Conservation (phyloP, 306 rosid species). For the Canavalia ensiformis region DNA sequence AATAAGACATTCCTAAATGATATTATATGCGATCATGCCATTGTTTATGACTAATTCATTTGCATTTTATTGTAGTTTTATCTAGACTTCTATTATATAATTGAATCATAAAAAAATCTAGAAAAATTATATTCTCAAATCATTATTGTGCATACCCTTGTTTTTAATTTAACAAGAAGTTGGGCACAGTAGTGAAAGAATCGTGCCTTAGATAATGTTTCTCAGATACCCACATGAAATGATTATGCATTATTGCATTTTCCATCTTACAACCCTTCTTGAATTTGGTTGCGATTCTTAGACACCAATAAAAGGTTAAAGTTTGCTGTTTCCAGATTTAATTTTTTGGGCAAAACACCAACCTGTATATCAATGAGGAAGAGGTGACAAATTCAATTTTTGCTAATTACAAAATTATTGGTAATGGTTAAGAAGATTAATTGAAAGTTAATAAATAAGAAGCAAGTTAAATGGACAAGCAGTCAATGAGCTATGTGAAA, state of each 20-base stretch:
- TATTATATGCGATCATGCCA: background rate
- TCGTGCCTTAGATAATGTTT: background rate
- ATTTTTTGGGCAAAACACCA: background rate
- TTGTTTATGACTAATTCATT: background rate
- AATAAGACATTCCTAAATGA: background rate
- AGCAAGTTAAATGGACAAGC: slow-evolving; percentile 1
- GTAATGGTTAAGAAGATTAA: background rate
- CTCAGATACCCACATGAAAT: background rate
- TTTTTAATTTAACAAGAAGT: background rate
- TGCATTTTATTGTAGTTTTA: background rate
- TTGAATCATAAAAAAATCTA: no score
- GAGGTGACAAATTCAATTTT: slow-evolving; percentile 9
- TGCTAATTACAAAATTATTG: background rate
- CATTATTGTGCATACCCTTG: background rate
- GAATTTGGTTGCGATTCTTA: slow-evolving; percentile 6
- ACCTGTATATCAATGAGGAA: background rate
- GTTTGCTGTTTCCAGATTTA: background rate
- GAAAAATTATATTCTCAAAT: no score
- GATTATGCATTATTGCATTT: background rate
- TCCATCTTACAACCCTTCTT: background rate
- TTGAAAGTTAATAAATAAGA: background rate
- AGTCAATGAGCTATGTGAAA: background rate
- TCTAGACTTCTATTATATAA: background rate
- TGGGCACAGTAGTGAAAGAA: background rate
- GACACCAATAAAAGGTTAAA: background rate